Evolutionary conservation across 2,329 filamentous ascomycete genomes (phyloP).

Genomic region (Aspergillus japonicus): DNA sequence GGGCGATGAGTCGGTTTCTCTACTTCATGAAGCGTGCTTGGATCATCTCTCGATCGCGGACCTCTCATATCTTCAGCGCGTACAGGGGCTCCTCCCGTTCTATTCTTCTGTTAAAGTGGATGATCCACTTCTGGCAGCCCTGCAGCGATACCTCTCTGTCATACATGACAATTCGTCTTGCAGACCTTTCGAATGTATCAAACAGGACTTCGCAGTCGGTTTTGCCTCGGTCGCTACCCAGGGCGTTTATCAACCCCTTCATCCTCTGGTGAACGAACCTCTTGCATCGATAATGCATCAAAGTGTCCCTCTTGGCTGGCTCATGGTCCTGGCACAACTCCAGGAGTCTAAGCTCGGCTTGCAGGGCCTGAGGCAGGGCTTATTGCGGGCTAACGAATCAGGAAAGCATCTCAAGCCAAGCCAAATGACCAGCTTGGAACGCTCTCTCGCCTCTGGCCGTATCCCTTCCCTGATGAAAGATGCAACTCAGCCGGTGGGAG

Average conservation of each 20-base stretch:
- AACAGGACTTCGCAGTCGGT: conserved; percentile 24
- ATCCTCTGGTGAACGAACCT: conserved; percentile 43
- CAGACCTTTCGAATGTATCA: conserved; percentile 26
- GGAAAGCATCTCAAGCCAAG: conserved; percentile 39
- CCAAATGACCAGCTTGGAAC: conserved; percentile 43
- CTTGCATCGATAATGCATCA: conserved; percentile 28
- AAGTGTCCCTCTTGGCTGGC: conserved; percentile 20
- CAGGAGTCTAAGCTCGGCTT: conserved; percentile 40
- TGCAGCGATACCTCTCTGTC: conserved; percentile 34
- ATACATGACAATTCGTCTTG: conserved; percentile 33
- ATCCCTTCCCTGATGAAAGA: conserved; percentile 44
- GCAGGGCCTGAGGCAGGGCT: conserved; percentile 34
- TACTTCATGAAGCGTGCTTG: conserved; percentile 32
- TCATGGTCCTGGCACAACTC: conserved; percentile 34
- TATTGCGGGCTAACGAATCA: conserved; percentile 33
- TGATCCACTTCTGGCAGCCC: conserved; percentile 17
- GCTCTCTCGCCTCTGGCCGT: conserved; percentile 42
- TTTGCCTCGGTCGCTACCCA: conserved; percentile 27
- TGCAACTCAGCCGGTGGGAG: conserved; percentile 40
- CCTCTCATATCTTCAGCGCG: conserved; percentile 33
- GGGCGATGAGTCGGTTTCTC: conserved; percentile 15
- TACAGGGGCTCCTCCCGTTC: conserved; percentile 24
- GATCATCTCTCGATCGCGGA: conserved; percentile 40
- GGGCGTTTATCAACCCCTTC: conserved; percentile 33
- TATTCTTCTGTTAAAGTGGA: conserved; percentile 13